Evolutionary conservation across 768 basidiomycete genomes (phyloP).

Genomic region (Amanita muscaria): DNA sequence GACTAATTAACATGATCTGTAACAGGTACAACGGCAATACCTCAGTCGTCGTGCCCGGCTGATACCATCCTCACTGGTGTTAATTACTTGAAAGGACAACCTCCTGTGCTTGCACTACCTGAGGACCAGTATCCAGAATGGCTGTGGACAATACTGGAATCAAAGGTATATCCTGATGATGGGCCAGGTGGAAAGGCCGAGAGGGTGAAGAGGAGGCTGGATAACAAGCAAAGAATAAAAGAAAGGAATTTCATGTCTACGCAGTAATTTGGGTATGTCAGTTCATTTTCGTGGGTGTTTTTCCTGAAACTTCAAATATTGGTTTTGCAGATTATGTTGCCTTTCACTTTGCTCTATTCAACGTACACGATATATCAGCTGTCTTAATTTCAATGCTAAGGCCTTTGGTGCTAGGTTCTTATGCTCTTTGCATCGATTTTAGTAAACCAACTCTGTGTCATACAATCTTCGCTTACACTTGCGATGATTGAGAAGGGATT

Average conservation of each 20-base stretch:
- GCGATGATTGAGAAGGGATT: too few species aligned
- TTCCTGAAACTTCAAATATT: too few species aligned
- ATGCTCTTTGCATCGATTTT: too few species aligned
- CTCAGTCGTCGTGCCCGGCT: conserved; percentile 55
- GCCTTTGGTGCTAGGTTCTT: too few species aligned
- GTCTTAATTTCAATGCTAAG: too few species aligned
- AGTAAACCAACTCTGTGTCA: too few species aligned
- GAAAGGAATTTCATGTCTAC: conserved; percentile 83
- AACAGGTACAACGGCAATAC: conserved; percentile 15
- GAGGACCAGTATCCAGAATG: conserved; percentile 86
- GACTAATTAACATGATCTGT: background rate
- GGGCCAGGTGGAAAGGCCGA: conserved; percentile 67
- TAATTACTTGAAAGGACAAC: conserved; percentile 77
- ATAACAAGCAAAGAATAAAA: conserved; percentile 63
- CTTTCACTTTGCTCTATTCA: too few species aligned
- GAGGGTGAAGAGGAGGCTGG: conserved; percentile 44
- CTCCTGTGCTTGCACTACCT: conserved; percentile 62
- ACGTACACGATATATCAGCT: too few species aligned
- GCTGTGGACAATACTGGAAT: conserved; percentile 74
- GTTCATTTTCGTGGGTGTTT: too few species aligned
- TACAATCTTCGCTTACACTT: too few species aligned
- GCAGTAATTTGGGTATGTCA: conserved; percentile 32
- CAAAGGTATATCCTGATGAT: conserved; percentile 55
- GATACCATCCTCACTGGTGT: conserved; percentile 75
- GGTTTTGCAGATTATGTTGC: too few species aligned